phyloP scores from a whole-genome alignment of 495 filamentous ascomycete species.

The Neurospora terricola region DNA sequence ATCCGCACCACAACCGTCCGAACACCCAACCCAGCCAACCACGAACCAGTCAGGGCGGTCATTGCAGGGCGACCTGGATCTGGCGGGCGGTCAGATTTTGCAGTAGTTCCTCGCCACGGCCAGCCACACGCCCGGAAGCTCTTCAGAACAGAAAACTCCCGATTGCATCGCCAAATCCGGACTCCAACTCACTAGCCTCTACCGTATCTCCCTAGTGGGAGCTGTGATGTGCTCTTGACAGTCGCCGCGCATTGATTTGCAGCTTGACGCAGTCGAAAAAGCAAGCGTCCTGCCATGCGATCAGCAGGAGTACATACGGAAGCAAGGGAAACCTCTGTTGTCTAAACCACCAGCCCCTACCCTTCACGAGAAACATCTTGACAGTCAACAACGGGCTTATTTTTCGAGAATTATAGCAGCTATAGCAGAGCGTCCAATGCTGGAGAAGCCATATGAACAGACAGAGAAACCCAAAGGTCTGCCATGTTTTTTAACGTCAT shows the following conservation, averaged over 20 bases:
- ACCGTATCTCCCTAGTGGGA: not conserved
- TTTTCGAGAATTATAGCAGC: not conserved
- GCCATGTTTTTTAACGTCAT: conserved; percentile 8
- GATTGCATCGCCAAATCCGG: not conserved
- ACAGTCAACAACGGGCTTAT: not conserved
- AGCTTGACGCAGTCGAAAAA: not conserved
- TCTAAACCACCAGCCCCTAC: not conserved
- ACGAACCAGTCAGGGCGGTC: not conserved
- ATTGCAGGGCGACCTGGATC: not conserved
- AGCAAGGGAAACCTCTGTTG: not conserved
- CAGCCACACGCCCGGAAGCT: not conserved
- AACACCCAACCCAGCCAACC: not conserved
- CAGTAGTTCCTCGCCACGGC: not conserved
- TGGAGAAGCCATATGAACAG: conserved; percentile 1
- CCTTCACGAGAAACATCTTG: not conserved
- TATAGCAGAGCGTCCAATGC: not conserved
- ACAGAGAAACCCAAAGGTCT: conserved; percentile 1
- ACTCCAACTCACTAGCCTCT: not conserved
- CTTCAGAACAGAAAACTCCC: not conserved
- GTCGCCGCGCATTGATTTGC: not conserved
- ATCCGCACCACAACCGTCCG: not conserved
- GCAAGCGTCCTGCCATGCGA: not conserved
- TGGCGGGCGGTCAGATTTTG: not conserved
- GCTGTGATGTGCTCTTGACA: not conserved
- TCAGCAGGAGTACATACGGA: not conserved